phyloP scores from a whole-genome alignment of 768 basidiomycete genomes.

The Guyanaporus albipodus region DNA sequence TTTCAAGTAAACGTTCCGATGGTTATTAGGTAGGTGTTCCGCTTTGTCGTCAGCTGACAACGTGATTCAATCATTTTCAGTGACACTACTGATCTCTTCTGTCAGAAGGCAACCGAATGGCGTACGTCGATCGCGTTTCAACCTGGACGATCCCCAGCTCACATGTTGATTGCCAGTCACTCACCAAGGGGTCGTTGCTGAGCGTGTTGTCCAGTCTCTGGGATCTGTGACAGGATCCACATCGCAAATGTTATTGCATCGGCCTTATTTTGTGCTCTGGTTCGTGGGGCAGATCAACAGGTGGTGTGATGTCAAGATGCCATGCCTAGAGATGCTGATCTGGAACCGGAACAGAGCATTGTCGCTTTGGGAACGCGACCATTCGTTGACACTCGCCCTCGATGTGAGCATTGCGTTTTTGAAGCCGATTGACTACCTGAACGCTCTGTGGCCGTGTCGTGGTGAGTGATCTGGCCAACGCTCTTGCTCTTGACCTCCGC shows the following conservation, averaged over 20 bases:
- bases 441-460: slow-evolving; percentile 59
- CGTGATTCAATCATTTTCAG: slow-evolving; percentile 26
- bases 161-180: slow-evolving; percentile 39
- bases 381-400: slow-evolving; percentile 53
- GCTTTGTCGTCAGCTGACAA: background rate
- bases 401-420: slow-evolving; percentile 61
- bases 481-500: background rate
- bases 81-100: slow-evolving; percentile 43
- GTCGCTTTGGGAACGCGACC: slow-evolving; percentile 58
- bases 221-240: slow-evolving; percentile 54
- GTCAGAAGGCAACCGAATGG: slow-evolving; percentile 65
- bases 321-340: slow-evolving; percentile 11
- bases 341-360: slow-evolving; percentile 40
- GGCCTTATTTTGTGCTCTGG: slow-evolving; percentile 72
- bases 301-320: slow-evolving; percentile 28
- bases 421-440: slow-evolving; percentile 57
- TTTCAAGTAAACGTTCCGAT: slow-evolving; percentile 63
- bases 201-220: slow-evolving; percentile 56
- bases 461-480: slow-evolving; percentile 37
- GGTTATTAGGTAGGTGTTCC: slow-evolving; percentile 45
- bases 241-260: slow-evolving; percentile 44
- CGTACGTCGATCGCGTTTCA: slow-evolving; percentile 39
- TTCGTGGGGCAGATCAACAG: slow-evolving; percentile 68
- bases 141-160: slow-evolving; percentile 5
- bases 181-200: slow-evolving; percentile 57